A percentile compares a stretch with the other conserved stretches of the same genome.
These are phyloP conservation scores for Coemansia sp. DNA, from an alignment of 192 early-diverging fungal genomes.

Conservation along the genomic window DNA sequence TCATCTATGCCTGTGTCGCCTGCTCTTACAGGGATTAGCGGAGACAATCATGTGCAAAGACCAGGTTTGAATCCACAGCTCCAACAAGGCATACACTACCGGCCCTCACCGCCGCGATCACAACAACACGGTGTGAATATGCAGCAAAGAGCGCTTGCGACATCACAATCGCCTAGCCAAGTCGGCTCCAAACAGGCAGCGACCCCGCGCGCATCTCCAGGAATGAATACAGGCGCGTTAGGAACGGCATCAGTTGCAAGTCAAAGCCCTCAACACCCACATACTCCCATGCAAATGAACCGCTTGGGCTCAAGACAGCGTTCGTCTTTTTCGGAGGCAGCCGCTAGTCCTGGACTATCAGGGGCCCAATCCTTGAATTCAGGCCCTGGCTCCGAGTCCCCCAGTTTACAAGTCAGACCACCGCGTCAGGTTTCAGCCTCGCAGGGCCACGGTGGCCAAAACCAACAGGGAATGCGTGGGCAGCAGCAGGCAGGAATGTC, in stretches of 20 bases:
- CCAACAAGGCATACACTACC: not conserved
- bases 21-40: conserved; percentile 10
- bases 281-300: not conserved
- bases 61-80: not conserved
- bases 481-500: not conserved
- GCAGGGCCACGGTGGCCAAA: not conserved
- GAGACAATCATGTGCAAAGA: conserved; percentile 2
- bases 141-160: not conserved
- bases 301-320: conserved; percentile 3
- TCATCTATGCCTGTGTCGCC: conserved; percentile 22
- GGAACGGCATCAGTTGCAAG: not conserved
- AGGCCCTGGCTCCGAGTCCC: not conserved
- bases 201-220: not conserved
- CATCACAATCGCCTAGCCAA: not conserved
- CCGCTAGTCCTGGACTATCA: not conserved
- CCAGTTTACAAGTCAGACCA: not conserved
- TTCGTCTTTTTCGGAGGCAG: not conserved
- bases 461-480: not conserved
- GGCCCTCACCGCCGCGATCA: conserved; percentile 2
- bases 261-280: conserved; percentile 12
- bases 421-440: not conserved
- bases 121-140: not conserved
- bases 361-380: not conserved
- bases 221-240: not conserved
- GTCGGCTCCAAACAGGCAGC: not conserved